Evolutionary conservation across 2,329 filamentous ascomycete species (phyloP).

Genomic region (Colletotrichum theobromicola): DNA sequence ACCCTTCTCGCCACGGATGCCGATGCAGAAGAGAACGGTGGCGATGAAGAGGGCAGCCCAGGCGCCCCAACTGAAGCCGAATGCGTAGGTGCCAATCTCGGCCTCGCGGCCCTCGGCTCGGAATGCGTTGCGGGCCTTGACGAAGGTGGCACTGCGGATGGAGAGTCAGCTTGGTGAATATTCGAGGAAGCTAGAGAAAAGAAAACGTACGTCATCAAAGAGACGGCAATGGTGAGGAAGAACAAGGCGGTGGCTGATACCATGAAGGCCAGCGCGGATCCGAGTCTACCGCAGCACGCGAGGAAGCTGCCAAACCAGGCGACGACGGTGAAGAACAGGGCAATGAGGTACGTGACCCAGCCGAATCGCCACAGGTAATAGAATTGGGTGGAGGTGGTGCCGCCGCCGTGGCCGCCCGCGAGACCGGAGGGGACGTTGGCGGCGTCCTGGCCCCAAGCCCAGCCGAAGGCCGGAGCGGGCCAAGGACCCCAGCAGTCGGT

Average conservation of each 20-base stretch:
- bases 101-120: constrained; percentile 58
- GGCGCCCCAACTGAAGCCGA: constrained; percentile 79
- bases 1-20: constrained; percentile 56
- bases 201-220: constrained; percentile 74
- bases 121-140: constrained; percentile 74
- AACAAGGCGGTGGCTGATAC: constrained; percentile 66
- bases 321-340: constrained; percentile 76
- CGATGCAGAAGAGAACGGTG: constrained; percentile 70
- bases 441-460: constrained; percentile 64
- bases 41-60: constrained; percentile 71
- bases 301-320: constrained; percentile 73
- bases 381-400: constrained; percentile 65
- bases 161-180: neutral
- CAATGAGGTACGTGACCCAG: constrained; percentile 89
- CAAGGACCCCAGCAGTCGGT: constrained; percentile 68
- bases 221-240: constrained; percentile 70
- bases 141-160: constrained; percentile 58
- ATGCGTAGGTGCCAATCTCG: constrained; percentile 69
- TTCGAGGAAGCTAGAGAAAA: constrained; percentile 17
- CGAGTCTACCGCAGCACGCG: constrained; percentile 74
- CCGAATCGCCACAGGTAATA: constrained; percentile 91
- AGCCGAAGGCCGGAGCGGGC: constrained; percentile 73
- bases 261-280: constrained; percentile 69
- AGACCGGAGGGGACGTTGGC: constrained; percentile 47
- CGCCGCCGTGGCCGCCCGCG: constrained; percentile 55